Base-by-base conservation (phyloP, 306 rosid species). In the Ochetophila trinervis region DNA sequence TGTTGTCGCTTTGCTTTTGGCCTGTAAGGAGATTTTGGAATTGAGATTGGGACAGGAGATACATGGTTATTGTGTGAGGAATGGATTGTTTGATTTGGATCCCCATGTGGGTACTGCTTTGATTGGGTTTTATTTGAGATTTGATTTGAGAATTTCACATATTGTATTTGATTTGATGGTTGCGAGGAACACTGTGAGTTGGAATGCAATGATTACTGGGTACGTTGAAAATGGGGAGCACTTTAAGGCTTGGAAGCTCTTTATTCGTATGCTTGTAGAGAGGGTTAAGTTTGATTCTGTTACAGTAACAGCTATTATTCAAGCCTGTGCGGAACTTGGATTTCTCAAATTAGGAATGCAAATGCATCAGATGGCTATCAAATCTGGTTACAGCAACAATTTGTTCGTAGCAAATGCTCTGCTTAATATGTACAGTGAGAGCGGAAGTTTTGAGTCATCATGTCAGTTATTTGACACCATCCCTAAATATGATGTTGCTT, bases 71-170 rank as follows among this genome's bases (percentile, higher is more conserved):
- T 75, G 75, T 68, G 75, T 79, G 69, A 79, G 82, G 51, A 75
- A 78, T 66, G 74, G 79, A 21, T 68, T 79, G 9, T 57, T 82
- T 65, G 79, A 75, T 76, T 51, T 67, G 66, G 73, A 69, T 63
- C 82, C 79, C 30, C 77, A 79, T 62, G 73, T 82, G 51, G 87
- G 82, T 16, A 72, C 87, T 72, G 73, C 87, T 56, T 79, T 82
- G 70, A 45, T 82, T 14, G 84, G 84, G 58, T 79, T 78, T 58
- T 82, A 75, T 59, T 24, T 45, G 54, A 72, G 44, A 68, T 82
- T 82, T 13, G 82, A 75, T 65, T 65, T 65, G 3, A 21, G 50
- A 36, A 53, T 67, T 71, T 69, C 79, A 0, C 74, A 35, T 23
- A 21, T 17, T 22, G 76, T 50, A 5, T 79, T 78, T 65, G 67